phyloP scores from a whole-genome alignment of 164 flowering plant species.

The Stephania japonica region DNA sequence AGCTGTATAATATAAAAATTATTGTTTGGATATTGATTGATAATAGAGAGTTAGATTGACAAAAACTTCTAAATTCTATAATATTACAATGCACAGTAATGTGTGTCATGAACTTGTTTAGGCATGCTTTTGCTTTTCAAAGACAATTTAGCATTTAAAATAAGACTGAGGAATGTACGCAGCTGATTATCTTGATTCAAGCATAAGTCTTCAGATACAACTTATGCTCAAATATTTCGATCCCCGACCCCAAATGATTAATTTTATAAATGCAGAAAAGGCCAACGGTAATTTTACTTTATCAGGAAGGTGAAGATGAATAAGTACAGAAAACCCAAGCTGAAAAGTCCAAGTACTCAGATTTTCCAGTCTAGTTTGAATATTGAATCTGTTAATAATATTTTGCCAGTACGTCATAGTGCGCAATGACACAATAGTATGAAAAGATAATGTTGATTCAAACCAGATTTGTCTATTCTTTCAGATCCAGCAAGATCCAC shows the following conservation, averaged over 20 bases:
- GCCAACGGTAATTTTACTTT: not conserved
- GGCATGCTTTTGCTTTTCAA: not conserved
- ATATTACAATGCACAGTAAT: not conserved
- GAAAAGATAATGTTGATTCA: constrained; percentile 8
- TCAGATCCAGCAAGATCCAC: constrained; percentile 98
- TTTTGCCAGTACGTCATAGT: not conserved
- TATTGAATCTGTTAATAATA: not conserved
- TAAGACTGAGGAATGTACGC: constrained; percentile 5
- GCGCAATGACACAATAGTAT: not conserved
- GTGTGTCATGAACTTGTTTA: not conserved
- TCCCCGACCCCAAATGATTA: not conserved
- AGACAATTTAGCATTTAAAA: not conserved
- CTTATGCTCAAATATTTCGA: not conserved
- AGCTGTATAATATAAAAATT: no score
- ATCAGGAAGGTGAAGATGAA: not conserved
- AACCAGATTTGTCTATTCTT: constrained; percentile 86
- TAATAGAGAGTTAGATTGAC: not conserved
- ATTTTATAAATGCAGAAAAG: not conserved
- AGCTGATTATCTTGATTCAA: not conserved
- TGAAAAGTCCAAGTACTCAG: not conserved
- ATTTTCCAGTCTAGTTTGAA: not conserved
- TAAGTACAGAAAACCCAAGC: not conserved
- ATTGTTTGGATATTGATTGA: not conserved
- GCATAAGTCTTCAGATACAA: not conserved
- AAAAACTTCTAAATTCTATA: not conserved